Percentiles rank a stretch among this genome's conserved stretches.
Conservation (phyloP, 148 eudicot genomes). For the Rheum nobile region DNA sequence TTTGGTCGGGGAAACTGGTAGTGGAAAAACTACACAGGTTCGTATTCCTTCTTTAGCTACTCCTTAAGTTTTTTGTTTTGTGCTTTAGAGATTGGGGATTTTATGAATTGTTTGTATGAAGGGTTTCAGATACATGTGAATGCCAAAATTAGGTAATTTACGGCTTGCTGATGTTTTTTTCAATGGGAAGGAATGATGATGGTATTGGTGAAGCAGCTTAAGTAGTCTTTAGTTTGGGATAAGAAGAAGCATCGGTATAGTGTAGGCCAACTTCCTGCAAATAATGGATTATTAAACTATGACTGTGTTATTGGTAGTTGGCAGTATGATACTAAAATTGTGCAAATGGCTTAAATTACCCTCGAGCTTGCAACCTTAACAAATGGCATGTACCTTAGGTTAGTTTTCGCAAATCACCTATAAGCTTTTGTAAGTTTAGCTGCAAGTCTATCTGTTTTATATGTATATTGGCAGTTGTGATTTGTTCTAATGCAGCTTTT, state of each 20-base stretch:
- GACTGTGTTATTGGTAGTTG: neutral
- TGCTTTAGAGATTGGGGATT: neutral
- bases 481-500: neutral
- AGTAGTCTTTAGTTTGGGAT: neutral
- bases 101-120: neutral
- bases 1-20: conserved; percentile 96
- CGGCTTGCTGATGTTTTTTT: too few relatives aligned
- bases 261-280: neutral
- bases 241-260: neutral
- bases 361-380: neutral
- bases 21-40: conserved; percentile 99
- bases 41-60: neutral
- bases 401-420: neutral
- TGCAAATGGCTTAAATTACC: neutral
- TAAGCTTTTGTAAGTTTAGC: too few relatives aligned
- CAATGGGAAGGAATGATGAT: neutral
- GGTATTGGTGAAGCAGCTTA: neutral
- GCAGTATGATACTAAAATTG: neutral
- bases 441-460: neutral
- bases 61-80: neutral
- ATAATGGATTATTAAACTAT: neutral
- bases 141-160: neutral
- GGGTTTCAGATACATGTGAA: neutral
- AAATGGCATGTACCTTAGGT: neutral
- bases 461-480: neutral